Conservation (phyloP, 2,329 filamentous ascomycete genomes). For the Atkinsonella hypoxylon region DNA sequence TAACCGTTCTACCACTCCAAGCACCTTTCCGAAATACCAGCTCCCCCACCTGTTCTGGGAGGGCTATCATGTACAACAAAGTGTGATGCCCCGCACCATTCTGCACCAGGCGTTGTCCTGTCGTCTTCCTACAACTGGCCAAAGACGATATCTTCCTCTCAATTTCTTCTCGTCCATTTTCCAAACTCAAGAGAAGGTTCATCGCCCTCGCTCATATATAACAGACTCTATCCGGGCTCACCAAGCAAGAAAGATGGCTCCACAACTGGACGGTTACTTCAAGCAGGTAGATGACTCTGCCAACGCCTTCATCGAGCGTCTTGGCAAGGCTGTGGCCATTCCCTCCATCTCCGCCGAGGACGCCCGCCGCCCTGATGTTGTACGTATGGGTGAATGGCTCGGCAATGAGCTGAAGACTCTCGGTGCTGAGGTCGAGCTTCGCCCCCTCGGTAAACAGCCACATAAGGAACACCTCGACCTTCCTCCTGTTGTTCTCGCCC, state of each 20-base stretch:
- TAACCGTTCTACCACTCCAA: constrained; percentile 13
- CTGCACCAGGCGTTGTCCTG: constrained; percentile 19
- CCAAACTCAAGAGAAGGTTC: constrained; percentile 4
- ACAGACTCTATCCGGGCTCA: constrained; percentile 41
- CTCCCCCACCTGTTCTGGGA: constrained; percentile 1
- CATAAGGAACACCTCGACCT: constrained; percentile 83
- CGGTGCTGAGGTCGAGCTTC: constrained; percentile 77
- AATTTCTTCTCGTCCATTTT: constrained; percentile 11
- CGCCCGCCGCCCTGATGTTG: constrained; percentile 76
- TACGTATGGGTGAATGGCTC: constrained; percentile 92
- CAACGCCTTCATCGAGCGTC: constrained; percentile 74
- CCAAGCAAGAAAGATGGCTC: constrained; percentile 69
- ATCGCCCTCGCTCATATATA: constrained; percentile 32
- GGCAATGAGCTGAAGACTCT: constrained; percentile 70
- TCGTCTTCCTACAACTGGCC: constrained; percentile 1
- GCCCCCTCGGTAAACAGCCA: constrained; percentile 81
- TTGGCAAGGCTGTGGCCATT: constrained; percentile 87
- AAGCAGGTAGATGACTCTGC: constrained; percentile 76
- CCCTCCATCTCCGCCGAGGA: constrained; percentile 92
- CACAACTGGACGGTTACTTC: constrained; percentile 85
- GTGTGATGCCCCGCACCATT: constrained; percentile 34
- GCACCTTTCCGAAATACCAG: constrained; percentile 1
- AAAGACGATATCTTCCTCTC: constrained; percentile 15
- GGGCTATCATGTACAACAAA: neutral
- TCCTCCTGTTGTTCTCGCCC: constrained; percentile 81